Percentiles rank a stretch among this genome's conserved stretches.
Conservation (phyloP, 1,284 basidiomycete species). For the Leucoagaricus sp. region DNA sequence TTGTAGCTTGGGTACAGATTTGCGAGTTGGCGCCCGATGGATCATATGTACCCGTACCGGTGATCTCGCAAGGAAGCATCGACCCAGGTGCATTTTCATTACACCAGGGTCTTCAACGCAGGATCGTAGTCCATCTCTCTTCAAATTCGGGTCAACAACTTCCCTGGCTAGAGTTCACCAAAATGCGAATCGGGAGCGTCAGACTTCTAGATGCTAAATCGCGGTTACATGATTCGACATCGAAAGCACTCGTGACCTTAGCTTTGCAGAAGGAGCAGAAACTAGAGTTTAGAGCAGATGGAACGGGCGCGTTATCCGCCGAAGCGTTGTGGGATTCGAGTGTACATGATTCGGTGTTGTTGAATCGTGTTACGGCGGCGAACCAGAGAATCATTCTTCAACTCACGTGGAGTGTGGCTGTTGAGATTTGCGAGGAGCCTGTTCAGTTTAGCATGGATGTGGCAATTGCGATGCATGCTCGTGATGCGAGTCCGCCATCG, state of each 20-base stretch:
- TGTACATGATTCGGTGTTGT: slow-evolving; percentile 82
- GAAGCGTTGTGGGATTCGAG: slow-evolving; percentile 93
- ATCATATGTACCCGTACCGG: slow-evolving; percentile 82
- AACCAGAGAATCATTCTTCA: slow-evolving; percentile 83
- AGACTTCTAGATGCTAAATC: slow-evolving; percentile 86
- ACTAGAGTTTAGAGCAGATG: slow-evolving; percentile 79
- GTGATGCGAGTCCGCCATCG: slow-evolving; percentile 85
- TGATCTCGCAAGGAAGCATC: slow-evolving; percentile 73
- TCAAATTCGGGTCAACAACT: slow-evolving; percentile 91
- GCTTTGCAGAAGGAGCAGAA: slow-evolving; percentile 73
- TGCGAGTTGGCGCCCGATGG: slow-evolving; percentile 87
- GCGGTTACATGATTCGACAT: slow-evolving; percentile 72
- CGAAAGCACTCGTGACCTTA: slow-evolving; percentile 68
- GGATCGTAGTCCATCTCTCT: slow-evolving; percentile 74
- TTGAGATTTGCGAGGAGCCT: slow-evolving; percentile 84
- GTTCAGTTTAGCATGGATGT: slow-evolving; percentile 87
- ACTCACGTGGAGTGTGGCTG: slow-evolving; percentile 75
- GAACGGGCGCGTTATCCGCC: slow-evolving; percentile 70
- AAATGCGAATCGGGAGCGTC: slow-evolving; percentile 80
- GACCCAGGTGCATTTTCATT: slow-evolving; percentile 89
- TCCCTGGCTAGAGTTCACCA: slow-evolving; percentile 81
- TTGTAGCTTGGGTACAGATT: slow-evolving; percentile 84
- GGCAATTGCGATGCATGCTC: slow-evolving; percentile 82
- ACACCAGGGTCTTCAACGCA: slow-evolving; percentile 92
- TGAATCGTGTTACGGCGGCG: slow-evolving; percentile 83